Percentiles rank a stretch among this genome's conserved stretches.
phyloP scores from a whole-genome alignment of 768 basidiomycete species.

The Paxillus involutus region DNA sequence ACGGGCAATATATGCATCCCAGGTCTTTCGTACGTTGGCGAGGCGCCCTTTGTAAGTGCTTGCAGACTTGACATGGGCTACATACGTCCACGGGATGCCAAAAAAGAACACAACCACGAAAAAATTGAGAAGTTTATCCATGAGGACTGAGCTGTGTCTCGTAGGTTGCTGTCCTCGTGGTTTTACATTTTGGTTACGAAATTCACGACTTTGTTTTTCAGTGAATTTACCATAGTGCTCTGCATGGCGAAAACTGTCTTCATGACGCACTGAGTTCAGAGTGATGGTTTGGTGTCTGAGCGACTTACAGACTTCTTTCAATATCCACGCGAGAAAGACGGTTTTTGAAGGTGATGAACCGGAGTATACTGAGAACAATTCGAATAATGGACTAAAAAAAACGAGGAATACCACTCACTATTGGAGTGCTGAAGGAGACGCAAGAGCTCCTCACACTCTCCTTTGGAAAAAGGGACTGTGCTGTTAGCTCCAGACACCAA shows the following conservation, averaged over 20 bases:
- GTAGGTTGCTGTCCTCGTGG: slow-evolving; percentile 12
- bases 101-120: slow-evolving; percentile 47
- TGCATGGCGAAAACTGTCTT: slow-evolving; percentile 45
- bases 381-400: not conserved
- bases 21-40: slow-evolving; percentile 45
- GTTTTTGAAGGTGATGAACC: slow-evolving; percentile 39
- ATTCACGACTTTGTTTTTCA: slow-evolving; percentile 26
- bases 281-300: not conserved
- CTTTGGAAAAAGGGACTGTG: slow-evolving; percentile 52
- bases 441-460: slow-evolving; percentile 51
- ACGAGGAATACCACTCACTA: slow-evolving; percentile 1
- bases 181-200: not conserved
- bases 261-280: not conserved
- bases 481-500: slow-evolving; percentile 43
- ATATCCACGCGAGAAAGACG: slow-evolving; percentile 49
- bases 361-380: not conserved
- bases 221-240: slow-evolving; percentile 46
- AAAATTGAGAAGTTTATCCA: slow-evolving; percentile 6
- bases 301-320: slow-evolving; percentile 44
- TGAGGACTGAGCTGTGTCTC: slow-evolving; percentile 2
- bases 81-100: slow-evolving; percentile 52
- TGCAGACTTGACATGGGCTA: slow-evolving; percentile 46
- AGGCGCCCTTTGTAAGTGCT: slow-evolving; percentile 52
- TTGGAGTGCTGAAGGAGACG: slow-evolving; percentile 38
- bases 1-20: slow-evolving; percentile 49